These are phyloP conservation scores for Esteya vermicola DNA, from an alignment of 2,329 filamentous ascomycete species.

Conservation along the genomic window DNA sequence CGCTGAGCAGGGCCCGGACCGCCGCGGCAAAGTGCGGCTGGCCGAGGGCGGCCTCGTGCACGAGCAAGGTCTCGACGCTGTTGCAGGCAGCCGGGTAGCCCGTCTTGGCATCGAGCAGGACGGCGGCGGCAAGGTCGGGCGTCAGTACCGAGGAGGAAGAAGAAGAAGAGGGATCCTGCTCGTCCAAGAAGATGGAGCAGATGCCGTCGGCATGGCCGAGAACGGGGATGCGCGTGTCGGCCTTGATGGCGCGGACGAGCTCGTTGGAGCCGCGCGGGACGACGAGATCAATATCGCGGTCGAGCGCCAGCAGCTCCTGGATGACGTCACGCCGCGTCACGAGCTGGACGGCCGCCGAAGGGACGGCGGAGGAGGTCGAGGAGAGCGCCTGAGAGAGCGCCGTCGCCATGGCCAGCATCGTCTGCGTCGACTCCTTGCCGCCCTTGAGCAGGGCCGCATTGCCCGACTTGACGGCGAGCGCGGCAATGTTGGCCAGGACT, in stretches of 20 bases:
- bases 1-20: conserved; percentile 55
- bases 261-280: conserved; percentile 88
- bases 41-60: conserved; percentile 56
- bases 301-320: conserved; percentile 70
- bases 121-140: conserved; percentile 51
- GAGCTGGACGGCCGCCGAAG: conserved; percentile 78
- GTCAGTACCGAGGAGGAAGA: too few relatives aligned
- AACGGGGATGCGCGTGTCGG: conserved; percentile 84
- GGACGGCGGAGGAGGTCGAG: conserved; percentile 61
- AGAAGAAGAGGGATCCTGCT: too few relatives aligned
- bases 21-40: conserved; percentile 52
- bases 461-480: conserved; percentile 89
- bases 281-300: conserved; percentile 83
- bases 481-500: conserved; percentile 96
- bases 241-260: conserved; percentile 79
- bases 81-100: conserved; percentile 95
- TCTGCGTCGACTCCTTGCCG: conserved; percentile 88
- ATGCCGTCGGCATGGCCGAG: conserved; percentile 92
- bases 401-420: conserved; percentile 80
- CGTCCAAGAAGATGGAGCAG: conserved; percentile 74
- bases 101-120: conserved; percentile 84
- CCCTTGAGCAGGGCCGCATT: conserved; percentile 96
- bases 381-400: conserved; percentile 76
- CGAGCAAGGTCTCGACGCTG: conserved; percentile 78
- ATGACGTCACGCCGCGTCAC: conserved; percentile 89